A percentile compares a stretch with the other conserved stretches of the same genome.
Conservation (phyloP, 257 asterid genomes). For the Misopates orontium region DNA sequence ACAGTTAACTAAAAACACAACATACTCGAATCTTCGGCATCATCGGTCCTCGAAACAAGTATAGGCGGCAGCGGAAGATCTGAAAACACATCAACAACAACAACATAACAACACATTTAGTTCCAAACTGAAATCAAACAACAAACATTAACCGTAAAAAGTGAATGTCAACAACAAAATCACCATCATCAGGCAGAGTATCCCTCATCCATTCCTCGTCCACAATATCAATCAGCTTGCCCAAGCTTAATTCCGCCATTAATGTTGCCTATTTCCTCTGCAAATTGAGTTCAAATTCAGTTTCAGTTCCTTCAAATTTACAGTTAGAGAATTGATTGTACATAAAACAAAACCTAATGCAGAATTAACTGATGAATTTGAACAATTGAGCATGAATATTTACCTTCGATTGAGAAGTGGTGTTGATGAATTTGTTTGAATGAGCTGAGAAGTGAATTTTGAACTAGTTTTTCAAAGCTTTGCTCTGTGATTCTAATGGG, state of each 20-base stretch:
- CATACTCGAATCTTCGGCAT: conserved; percentile 55
- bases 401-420: no score
- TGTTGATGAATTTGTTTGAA: no score
- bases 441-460: no score
- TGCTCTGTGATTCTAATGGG: no score
- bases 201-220: conserved; percentile 94
- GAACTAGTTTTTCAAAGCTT: no score
- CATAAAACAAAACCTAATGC: no score
- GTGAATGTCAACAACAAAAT: not conserved
- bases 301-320: no score
- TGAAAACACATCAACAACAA: conserved; percentile 24
- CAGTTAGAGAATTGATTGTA: no score
- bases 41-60: conserved; percentile 46
- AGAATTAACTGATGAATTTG: no score
- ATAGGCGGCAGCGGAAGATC: conserved; percentile 54
- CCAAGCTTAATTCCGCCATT: conserved; percentile 75
- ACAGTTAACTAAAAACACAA: not conserved
- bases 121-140: not conserved
- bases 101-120: not conserved
- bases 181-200: conserved; percentile 77
- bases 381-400: no score
- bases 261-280: not conserved
- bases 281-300: no score
- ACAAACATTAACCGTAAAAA: not conserved
- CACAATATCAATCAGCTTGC: conserved; percentile 64